Percentiles rank a stretch among this genome's conserved stretches.
phyloP scores from a whole-genome alignment of 2,329 filamentous ascomycete genomes.

The Domatiomyces globalis region DNA sequence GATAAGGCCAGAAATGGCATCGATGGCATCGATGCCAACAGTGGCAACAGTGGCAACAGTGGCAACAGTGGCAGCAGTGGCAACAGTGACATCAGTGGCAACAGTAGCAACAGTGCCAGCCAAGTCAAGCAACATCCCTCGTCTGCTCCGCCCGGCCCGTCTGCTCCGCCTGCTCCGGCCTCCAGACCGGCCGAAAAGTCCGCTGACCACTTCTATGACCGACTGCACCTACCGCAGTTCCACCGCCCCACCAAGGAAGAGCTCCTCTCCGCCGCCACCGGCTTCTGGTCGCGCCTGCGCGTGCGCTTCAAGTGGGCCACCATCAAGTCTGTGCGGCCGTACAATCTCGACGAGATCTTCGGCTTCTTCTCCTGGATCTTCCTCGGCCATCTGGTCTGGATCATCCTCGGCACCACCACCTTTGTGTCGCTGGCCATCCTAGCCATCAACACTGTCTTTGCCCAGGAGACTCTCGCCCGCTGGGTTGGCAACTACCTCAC shows the following conservation, averaged over 20 bases:
- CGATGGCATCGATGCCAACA: background rate
- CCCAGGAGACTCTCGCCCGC: constrained; percentile 85
- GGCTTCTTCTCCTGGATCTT: constrained; percentile 93
- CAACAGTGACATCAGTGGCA: background rate
- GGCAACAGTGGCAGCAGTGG: background rate
- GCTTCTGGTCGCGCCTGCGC: constrained; percentile 79
- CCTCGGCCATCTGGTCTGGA: constrained; percentile 84
- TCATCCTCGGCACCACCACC: constrained; percentile 91
- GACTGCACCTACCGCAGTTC: constrained; percentile 56
- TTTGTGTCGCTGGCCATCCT: constrained; percentile 89
- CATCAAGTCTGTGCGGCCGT: constrained; percentile 82
- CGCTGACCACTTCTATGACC: constrained; percentile 39
- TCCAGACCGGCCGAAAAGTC: background rate
- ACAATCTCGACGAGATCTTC: constrained; percentile 91
- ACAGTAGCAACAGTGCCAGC: background rate
- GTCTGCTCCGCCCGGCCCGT: background rate
- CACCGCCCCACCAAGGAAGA: constrained; percentile 88
- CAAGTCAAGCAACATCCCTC: background rate
- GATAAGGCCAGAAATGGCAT: background rate
- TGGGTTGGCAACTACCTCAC: constrained; percentile 95
- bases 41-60: background rate
- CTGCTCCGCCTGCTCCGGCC: background rate
- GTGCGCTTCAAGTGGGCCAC: constrained; percentile 97
- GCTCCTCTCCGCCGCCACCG: constrained; percentile 74
- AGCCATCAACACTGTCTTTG: constrained; percentile 88